Evolutionary conservation across 2,329 filamentous ascomycete species (phyloP), one percentile per base, ranked within the genome.

Genomic region (Chalara sp.): DNA sequence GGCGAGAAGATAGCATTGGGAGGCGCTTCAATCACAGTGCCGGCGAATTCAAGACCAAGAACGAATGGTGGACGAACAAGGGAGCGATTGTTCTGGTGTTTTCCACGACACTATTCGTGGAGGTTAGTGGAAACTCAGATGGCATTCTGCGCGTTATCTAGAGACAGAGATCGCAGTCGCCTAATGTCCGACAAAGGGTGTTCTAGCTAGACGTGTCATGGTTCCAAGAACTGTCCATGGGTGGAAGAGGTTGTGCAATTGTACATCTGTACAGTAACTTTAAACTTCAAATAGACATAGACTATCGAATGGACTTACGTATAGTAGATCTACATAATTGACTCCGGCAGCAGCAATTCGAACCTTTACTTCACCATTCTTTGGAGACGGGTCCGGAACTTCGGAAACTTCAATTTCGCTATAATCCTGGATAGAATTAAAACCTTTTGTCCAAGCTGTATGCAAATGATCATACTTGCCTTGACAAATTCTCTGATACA

Each of bases 291-390:
- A 21, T 21, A 21, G 21, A 21, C 21, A 21, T 3, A 21, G 21
- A 21, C 2, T 21, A 21, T 21, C 21, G 21, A 21, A 21, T 21
- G 6, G 30, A 49, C 63, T 28, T 55, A 70, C 68, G 60, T 83
- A 82, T 44, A 83, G 71, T 6, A 79, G 72, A 58, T 83, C 80
- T 45, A 81, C 78, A 59, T 80, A 81, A 49, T 81, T 82, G 28
- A 81, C 68, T 4, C 78, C 76, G 49, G 75, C 75, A 52, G 79
- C 78, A 1, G 74, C 74, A 47, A 82, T 72, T 49, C 68, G 68
- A 39, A 80, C 64, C 13, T 78, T 57, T 33, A 72, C 67, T 53
- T 73, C 63, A 32, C 64, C 59, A 7, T 63, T 53, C 32, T 65
- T 63, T 4, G 66, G 59, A 12, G 58, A 50, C 7, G 71, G 70